These are phyloP conservation scores for Beauveria sp. DNA, from an alignment of 2,329 filamentous ascomycete genomes.

Conservation along the genomic window DNA sequence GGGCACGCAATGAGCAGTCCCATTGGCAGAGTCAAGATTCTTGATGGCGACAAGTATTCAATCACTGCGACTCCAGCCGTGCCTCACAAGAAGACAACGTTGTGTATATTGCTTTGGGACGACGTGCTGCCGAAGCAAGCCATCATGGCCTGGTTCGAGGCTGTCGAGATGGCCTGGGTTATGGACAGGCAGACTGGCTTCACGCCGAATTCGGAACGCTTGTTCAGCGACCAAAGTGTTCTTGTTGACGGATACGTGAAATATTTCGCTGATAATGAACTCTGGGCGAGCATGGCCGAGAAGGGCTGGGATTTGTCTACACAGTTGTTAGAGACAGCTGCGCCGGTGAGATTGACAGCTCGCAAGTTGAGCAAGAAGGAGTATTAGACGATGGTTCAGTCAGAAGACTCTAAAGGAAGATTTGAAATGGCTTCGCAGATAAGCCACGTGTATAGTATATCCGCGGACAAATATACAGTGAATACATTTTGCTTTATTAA, in stretches of 20 bases:
- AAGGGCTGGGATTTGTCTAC: conserved; percentile 29
- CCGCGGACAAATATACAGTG: background rate
- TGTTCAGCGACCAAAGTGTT: background rate
- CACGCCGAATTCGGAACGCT: background rate
- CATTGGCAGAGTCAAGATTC: conserved; percentile 21
- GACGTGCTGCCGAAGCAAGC: conserved; percentile 22
- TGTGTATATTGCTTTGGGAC: conserved; percentile 28
- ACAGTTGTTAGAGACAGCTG: conserved; percentile 30
- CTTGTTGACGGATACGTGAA: conserved; percentile 3
- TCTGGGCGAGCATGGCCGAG: conserved; percentile 22
- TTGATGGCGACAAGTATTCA: conserved; percentile 15
- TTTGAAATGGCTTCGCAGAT: background rate
- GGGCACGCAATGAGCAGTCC: conserved; percentile 28
- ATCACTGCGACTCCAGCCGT: conserved; percentile 9
- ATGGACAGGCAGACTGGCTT: conserved; percentile 17
- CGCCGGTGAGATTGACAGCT: conserved; percentile 25
- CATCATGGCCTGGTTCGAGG: conserved; percentile 30
- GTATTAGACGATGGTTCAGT: background rate
- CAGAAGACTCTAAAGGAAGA: background rate
- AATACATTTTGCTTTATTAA: conserved; percentile 10
- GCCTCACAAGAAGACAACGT: conserved; percentile 18
- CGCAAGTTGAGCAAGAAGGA: conserved; percentile 19
- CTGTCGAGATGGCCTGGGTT: conserved; percentile 29
- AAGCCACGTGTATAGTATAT: background rate
- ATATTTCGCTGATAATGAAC: background rate